A percentile compares a stretch with the other conserved stretches of the same genome.
These are phyloP conservation scores for Macrolepiota fuliginosa DNA, from an alignment of 768 basidiomycete genomes.

Conservation along the genomic window DNA sequence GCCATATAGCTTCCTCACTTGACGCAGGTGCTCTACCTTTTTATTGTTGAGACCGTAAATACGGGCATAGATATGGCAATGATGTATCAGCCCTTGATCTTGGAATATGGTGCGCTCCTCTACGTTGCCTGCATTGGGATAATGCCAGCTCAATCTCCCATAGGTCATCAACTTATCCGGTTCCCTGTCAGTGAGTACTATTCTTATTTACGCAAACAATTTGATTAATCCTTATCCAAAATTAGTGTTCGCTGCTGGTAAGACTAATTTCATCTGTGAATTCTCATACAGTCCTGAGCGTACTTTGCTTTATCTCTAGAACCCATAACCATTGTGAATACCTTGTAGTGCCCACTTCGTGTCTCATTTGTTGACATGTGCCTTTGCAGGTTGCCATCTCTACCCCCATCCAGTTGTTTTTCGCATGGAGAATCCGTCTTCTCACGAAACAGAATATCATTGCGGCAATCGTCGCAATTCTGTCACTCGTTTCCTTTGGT, in stretches of 20 bases:
- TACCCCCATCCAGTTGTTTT: constrained; percentile 46
- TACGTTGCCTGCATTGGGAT: neutral
- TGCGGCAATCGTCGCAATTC: constrained; percentile 26
- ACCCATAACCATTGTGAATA: constrained; percentile 30
- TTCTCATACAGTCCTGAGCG: neutral
- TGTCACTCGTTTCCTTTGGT: constrained; percentile 37
- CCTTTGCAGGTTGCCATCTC: constrained; percentile 36
- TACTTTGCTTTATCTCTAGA: constrained; percentile 17
- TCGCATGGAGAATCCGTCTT: constrained; percentile 40
- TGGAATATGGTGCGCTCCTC: constrained; percentile 28
- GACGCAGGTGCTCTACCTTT: constrained; percentile 38
- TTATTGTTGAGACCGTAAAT: constrained; percentile 40
- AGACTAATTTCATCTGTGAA: neutral
- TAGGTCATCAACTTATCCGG: constrained; percentile 29
- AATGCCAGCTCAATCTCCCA: neutral
- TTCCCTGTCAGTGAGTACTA: constrained; percentile 30
- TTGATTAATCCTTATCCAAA: neutral
- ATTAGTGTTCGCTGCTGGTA: constrained; percentile 30
- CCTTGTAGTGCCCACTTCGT: neutral
- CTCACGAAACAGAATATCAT: constrained; percentile 38
- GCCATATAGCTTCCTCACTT: neutral
- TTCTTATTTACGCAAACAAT: neutral
- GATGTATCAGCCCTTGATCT: constrained; percentile 46
- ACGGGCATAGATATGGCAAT: constrained; percentile 43
- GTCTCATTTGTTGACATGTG: neutral